phyloP scores from a whole-genome alignment of 2,329 filamentous ascomycete species.

The Pseudocercospora pini-densiflorae region DNA sequence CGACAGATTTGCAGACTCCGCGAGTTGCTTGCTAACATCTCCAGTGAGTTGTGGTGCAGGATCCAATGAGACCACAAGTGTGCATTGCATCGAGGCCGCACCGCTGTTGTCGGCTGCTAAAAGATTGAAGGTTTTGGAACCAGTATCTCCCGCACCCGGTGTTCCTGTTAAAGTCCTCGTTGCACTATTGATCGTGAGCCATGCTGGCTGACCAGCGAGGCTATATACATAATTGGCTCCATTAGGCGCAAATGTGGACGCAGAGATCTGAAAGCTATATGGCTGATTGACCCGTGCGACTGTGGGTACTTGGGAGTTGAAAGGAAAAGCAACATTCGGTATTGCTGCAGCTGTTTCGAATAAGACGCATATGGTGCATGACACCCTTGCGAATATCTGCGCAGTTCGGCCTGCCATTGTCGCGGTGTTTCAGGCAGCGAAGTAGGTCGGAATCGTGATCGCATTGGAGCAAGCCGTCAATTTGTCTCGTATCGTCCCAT shows the following conservation, averaged over 20 bases:
- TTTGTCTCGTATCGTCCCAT: neutral
- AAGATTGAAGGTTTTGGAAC: slow-evolving; percentile 67
- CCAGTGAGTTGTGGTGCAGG: slow-evolving; percentile 59
- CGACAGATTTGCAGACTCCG: slow-evolving; percentile 57
- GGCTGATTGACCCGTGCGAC: slow-evolving; percentile 70
- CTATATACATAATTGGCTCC: slow-evolving; percentile 65
- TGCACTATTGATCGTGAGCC: slow-evolving; percentile 72
- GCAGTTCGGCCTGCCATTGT: slow-evolving; percentile 16
- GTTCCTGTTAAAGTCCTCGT: slow-evolving; percentile 72
- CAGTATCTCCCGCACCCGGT: slow-evolving; percentile 62
- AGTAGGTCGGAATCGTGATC: neutral
- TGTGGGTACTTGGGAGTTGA: slow-evolving; percentile 83
- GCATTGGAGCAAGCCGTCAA: neutral
- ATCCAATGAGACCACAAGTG: slow-evolving; percentile 69
- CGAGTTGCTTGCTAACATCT: slow-evolving; percentile 63
- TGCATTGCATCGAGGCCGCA: slow-evolving; percentile 66
- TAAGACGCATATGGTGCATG: slow-evolving; percentile 25
- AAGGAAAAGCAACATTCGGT: slow-evolving; percentile 64
- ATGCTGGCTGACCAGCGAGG: slow-evolving; percentile 67
- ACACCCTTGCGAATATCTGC: slow-evolving; percentile 24
- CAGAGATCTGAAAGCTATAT: slow-evolving; percentile 74
- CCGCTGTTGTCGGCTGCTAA: slow-evolving; percentile 71
- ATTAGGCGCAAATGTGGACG: slow-evolving; percentile 72
- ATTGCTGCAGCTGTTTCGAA: slow-evolving; percentile 29
- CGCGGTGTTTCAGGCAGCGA: slow-evolving; percentile 13